Conservation (phyloP, 2,329 filamentous ascomycete species). For the Pochonia chlamydosporia region DNA sequence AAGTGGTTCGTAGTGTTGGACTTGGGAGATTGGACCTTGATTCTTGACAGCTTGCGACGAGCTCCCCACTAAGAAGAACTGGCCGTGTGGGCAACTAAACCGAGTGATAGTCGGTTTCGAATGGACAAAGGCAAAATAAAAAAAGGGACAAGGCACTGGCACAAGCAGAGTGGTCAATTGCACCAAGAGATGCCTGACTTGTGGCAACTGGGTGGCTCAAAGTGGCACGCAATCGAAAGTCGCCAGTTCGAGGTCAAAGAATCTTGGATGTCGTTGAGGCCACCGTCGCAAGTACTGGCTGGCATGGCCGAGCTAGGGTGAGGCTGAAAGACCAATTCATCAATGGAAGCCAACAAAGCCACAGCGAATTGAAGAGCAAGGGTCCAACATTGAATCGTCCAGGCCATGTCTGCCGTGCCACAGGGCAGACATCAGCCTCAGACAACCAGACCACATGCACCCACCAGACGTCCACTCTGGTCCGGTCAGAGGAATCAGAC, state of each 20-base stretch:
- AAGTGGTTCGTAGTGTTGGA: background rate
- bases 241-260: background rate
- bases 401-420: no score
- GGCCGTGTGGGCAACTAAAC: background rate
- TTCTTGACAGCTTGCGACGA: background rate
- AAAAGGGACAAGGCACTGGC: background rate
- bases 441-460: no score
- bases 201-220: background rate
- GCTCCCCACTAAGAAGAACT: background rate
- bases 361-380: constrained; percentile 1
- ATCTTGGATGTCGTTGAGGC: constrained; percentile 19
- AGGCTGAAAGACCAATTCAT: background rate
- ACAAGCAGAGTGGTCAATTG: background rate
- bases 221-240: constrained; percentile 1
- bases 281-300: constrained; percentile 27
- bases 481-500: no score
- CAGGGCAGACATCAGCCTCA: no score
- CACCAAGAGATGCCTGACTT: background rate
- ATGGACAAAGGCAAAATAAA: background rate
- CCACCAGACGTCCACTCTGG: no score
- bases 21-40: background rate
- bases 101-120: background rate
- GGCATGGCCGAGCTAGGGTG: background rate
- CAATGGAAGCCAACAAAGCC: background rate
- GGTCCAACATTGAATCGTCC: no score